Conservation (phyloP, 768 basidiomycete genomes). For the Auriscalpium microsporum region DNA sequence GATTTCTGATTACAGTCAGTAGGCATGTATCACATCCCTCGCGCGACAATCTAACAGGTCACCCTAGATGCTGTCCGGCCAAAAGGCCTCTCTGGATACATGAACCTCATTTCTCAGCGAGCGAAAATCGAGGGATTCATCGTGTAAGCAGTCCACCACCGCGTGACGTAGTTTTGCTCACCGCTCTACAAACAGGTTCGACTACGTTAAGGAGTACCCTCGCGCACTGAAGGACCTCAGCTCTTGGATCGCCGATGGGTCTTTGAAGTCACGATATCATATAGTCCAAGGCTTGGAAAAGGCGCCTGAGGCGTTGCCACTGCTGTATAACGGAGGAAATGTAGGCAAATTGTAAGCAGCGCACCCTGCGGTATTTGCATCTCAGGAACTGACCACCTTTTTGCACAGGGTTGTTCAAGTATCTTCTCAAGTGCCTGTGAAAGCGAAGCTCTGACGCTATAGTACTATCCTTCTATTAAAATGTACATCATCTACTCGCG, state of each 20-base stretch:
- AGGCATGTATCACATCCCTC: not conserved
- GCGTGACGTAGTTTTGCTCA: not conserved
- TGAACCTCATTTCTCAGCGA: slow-evolving; percentile 64
- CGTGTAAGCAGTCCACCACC: slow-evolving; percentile 39
- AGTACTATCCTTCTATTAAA: not conserved
- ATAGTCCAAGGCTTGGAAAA: slow-evolving; percentile 68
- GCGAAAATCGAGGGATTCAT: slow-evolving; percentile 82
- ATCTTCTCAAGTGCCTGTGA: slow-evolving; percentile 22
- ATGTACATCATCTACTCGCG: no score
- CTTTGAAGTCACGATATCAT: slow-evolving; percentile 76
- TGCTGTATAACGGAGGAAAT: slow-evolving; percentile 72
- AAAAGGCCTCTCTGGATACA: slow-evolving; percentile 58
- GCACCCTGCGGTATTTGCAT: not conserved
- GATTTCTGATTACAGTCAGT: slow-evolving; percentile 76
- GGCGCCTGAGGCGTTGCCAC: slow-evolving; percentile 57
- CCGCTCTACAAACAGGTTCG: slow-evolving; percentile 40
- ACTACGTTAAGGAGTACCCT: slow-evolving; percentile 57
- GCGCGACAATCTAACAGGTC: not conserved
- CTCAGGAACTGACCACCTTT: not conserved
- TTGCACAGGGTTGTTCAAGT: slow-evolving; percentile 46
- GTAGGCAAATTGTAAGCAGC: slow-evolving; percentile 59
- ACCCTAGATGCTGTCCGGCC: slow-evolving; percentile 47
- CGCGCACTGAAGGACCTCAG: slow-evolving; percentile 51
- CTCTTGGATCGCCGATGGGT: slow-evolving; percentile 51
- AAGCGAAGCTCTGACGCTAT: slow-evolving; percentile 1